Evolutionary conservation across 306 rosid genomes (phyloP).

Genomic region (Herpetospermum pedunculosum): DNA sequence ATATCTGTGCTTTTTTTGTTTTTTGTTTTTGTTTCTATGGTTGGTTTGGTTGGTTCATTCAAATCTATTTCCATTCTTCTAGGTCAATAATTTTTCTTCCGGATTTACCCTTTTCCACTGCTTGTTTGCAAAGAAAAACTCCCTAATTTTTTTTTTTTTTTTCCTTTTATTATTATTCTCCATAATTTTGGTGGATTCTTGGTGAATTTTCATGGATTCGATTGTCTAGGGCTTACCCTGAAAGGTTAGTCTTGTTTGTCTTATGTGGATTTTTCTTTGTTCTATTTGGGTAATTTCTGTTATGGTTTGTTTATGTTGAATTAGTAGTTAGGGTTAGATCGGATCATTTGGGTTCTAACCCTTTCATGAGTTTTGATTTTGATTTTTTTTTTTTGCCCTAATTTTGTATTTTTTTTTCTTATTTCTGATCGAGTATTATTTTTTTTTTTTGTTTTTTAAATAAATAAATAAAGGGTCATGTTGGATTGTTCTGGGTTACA

Average conservation of each 20-base stretch:
- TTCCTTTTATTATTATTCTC: background rate
- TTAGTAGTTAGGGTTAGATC: constrained; percentile 7
- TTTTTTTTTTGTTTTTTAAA: background rate
- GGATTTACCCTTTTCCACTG: constrained; percentile 28
- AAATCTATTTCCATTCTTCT: background rate
- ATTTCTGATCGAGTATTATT: background rate
- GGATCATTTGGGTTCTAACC: constrained; percentile 1
- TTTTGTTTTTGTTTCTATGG: background rate
- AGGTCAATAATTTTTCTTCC: constrained; percentile 12
- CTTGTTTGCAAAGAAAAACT: background rate
- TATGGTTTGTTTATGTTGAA: background rate
- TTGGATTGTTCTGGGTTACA: background rate
- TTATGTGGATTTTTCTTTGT: constrained; percentile 1
- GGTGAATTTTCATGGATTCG: constrained; percentile 4
- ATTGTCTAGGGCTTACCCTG: constrained; percentile 8
- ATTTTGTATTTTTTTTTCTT: background rate
- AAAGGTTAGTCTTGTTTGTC: constrained; percentile 12
- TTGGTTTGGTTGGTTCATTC: background rate
- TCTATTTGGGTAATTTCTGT: constrained; percentile 3
- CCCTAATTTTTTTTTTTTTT: background rate
- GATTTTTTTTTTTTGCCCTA: background rate
- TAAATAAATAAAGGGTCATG: background rate
- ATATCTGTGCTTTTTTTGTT: background rate
- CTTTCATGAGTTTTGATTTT: background rate
- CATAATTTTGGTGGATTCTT: background rate